phyloP scores from a whole-genome alignment of 768 basidiomycete species.

The Boletus subparvulus region DNA sequence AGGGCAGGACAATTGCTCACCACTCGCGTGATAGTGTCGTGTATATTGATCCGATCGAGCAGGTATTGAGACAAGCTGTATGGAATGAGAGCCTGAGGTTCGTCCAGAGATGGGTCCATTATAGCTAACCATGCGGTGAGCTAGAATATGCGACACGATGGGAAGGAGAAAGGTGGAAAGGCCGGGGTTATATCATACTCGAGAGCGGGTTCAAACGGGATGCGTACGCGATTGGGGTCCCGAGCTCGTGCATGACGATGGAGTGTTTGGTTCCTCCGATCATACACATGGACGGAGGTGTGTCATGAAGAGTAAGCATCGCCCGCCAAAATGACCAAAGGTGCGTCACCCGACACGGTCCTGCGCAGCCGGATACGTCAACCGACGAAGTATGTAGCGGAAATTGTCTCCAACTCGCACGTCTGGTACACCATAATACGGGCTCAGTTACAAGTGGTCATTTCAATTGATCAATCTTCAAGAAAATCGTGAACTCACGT shows the following conservation, averaged over 20 bases:
- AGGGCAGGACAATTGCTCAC: slow-evolving; percentile 10
- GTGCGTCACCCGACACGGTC: background rate
- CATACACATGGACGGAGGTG: background rate
- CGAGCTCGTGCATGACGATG: background rate
- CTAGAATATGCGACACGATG: background rate
- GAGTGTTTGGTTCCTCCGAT: background rate
- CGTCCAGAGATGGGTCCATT: slow-evolving; percentile 11
- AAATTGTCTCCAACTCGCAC: background rate
- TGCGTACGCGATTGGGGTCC: background rate
- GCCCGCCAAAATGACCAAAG: background rate
- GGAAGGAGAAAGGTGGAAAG: background rate
- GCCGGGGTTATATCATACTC: slow-evolving; percentile 10
- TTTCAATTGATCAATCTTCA: background rate
- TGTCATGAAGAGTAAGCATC: slow-evolving; percentile 11
- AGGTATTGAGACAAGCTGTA: slow-evolving; percentile 24
- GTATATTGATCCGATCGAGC: slow-evolving; percentile 27
- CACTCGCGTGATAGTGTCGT: slow-evolving; percentile 28
- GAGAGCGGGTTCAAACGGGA: slow-evolving; percentile 7
- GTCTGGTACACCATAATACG: background rate
- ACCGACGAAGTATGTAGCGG: background rate
- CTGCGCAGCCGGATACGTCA: slow-evolving; percentile 18
- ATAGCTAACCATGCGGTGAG: background rate
- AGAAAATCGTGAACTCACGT: background rate
- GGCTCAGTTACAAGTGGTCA: background rate
- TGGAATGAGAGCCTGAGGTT: background rate